Conservation (phyloP, 257 asterid species). For the Fraxinus excelsior region DNA sequence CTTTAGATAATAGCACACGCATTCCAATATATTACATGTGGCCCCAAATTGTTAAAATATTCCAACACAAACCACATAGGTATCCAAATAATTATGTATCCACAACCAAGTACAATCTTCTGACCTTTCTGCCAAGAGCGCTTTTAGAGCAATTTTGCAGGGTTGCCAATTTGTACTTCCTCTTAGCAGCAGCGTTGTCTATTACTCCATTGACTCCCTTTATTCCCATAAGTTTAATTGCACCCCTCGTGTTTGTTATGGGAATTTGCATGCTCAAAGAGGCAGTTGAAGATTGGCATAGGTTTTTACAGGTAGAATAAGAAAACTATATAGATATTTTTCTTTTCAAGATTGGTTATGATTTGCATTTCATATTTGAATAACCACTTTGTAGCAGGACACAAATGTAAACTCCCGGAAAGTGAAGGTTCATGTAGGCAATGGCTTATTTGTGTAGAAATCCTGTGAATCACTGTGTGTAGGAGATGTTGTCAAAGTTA, state of each 20-base stretch:
- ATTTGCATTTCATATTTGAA: neutral
- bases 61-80: slow-evolving; percentile 43
- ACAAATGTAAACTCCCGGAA: slow-evolving; percentile 53
- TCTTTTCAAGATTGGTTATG: neutral
- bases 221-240: slow-evolving; percentile 35
- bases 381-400: slow-evolving; percentile 40
- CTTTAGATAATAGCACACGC: too few species aligned
- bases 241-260: slow-evolving; percentile 60
- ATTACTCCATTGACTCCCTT: slow-evolving; percentile 44
- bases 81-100: slow-evolving; percentile 56
- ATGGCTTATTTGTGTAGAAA: too few species aligned
- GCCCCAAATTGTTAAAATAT: too few species aligned
- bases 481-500: too few species aligned
- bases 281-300: slow-evolving; percentile 68
- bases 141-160: too few species aligned
- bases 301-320: slow-evolving; percentile 50
- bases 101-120: slow-evolving; percentile 55
- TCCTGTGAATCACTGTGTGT: too few species aligned
- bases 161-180: too few species aligned
- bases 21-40: too few species aligned
- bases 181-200: neutral
- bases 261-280: slow-evolving; percentile 69
- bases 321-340: neutral
- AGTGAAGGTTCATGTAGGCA: slow-evolving; percentile 48
- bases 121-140: too few species aligned